A percentile compares a stretch with the other conserved stretches of the same genome.
Conservation (phyloP, 345 rosid species). For the Citrus cavaleriei region DNA sequence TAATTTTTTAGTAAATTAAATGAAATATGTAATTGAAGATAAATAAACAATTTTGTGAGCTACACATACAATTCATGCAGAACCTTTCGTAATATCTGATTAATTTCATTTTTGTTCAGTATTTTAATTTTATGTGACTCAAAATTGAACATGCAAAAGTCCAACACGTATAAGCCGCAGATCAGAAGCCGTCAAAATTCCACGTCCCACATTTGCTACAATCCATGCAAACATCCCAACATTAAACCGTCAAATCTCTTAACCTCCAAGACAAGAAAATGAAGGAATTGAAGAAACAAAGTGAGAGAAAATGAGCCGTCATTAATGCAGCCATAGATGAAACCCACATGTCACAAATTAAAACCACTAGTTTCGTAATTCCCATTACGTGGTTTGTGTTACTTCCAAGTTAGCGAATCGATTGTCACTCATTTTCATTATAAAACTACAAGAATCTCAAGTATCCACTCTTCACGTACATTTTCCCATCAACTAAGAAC, state of each 20-base stretch:
- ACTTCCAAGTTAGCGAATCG: constrained; percentile 36
- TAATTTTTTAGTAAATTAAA: no score
- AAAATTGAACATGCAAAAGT: constrained; percentile 7
- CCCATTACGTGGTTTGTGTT: constrained; percentile 22
- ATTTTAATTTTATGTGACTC: constrained; percentile 14
- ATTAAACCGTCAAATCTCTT: constrained; percentile 14
- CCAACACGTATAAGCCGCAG: constrained; percentile 9
- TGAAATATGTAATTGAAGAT: background rate
- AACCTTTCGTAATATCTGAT: background rate
- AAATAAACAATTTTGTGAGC: no score
- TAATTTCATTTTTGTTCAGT: background rate
- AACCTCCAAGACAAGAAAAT: background rate
- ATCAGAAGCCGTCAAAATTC: constrained; percentile 34
- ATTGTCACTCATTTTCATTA: constrained; percentile 40
- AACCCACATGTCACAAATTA: background rate
- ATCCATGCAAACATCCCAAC: constrained; percentile 30
- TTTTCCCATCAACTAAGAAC: constrained; percentile 5
- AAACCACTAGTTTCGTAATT: constrained; percentile 26
- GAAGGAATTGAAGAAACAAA: constrained; percentile 17
- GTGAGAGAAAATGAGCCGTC: constrained; percentile 7
- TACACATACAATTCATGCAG: background rate
- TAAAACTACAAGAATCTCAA: constrained; percentile 24
- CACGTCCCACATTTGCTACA: constrained; percentile 31
- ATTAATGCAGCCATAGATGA: constrained; percentile 9
- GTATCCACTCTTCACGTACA: background rate